Conservation (phyloP, 116 monocot genomes). For the Papilionanthe hybrid region DNA sequence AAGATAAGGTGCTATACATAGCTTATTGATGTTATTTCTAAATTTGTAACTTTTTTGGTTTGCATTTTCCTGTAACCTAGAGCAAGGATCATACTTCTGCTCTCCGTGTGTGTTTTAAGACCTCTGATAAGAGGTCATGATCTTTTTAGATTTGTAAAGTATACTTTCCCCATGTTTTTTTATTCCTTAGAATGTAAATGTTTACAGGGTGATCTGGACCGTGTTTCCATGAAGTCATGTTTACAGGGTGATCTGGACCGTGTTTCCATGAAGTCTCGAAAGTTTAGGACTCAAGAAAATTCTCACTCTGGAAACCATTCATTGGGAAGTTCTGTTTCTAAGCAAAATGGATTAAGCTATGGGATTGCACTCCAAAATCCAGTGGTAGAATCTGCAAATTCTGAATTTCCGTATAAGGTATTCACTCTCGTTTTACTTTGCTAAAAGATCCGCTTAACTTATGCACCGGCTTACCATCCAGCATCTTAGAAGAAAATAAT, state of each 20-base stretch:
- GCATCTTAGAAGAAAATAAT: background rate
- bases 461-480: background rate
- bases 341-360: slow-evolving; percentile 36
- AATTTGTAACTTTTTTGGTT: background rate
- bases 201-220: slow-evolving; percentile 42
- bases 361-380: slow-evolving; percentile 25
- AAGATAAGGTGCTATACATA: background rate
- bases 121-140: background rate
- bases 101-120: background rate
- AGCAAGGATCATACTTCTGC: background rate
- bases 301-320: slow-evolving; percentile 36
- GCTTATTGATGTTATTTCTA: background rate
- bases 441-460: background rate
- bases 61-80: background rate
- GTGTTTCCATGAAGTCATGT: slow-evolving; percentile 26
- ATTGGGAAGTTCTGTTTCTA: slow-evolving; percentile 21
- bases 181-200: background rate
- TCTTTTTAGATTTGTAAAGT: background rate
- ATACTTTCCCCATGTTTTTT: background rate
- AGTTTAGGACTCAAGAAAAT: slow-evolving; percentile 22
- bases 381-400: slow-evolving; percentile 16
- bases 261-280: slow-evolving; percentile 28
- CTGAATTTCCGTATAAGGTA: slow-evolving; percentile 39
- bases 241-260: slow-evolving; percentile 41
- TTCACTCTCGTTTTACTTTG: slow-evolving; percentile 2